phyloP scores from a whole-genome alignment of 192 early-diverging fungal genomes.

The Coemansia sp. region DNA sequence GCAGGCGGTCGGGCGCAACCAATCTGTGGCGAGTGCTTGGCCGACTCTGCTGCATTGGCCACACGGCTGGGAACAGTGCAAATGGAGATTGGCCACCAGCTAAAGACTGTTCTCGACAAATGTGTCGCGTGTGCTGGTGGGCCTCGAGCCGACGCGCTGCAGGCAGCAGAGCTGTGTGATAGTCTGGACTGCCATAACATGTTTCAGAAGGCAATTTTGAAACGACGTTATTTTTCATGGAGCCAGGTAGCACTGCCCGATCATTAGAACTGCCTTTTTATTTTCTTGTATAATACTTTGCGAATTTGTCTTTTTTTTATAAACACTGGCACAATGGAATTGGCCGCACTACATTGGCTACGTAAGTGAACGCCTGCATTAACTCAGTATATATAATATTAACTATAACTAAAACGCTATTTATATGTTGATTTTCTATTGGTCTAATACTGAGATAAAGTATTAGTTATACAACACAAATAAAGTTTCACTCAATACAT shows the following conservation, averaged over 20 bases:
- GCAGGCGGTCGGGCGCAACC: not conserved
- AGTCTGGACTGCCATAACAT: conserved; percentile 30
- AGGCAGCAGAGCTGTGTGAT: conserved; percentile 30
- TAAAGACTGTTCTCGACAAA: conserved; percentile 14
- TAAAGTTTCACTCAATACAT: not conserved
- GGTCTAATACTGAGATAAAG: too few relatives aligned
- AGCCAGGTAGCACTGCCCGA: not conserved
- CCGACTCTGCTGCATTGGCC: conserved; percentile 12
- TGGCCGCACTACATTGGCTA: conserved; percentile 13
- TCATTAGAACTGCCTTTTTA: not conserved
- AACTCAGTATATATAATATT: not conserved
- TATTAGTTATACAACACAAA: not conserved
- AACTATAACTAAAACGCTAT: too few relatives aligned
- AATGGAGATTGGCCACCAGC: conserved; percentile 3
- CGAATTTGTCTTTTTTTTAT: not conserved
- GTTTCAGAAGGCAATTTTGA: conserved; percentile 23
- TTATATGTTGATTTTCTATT: too few relatives aligned
- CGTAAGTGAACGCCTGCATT: conserved; percentile 3
- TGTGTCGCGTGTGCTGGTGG: conserved; percentile 33
- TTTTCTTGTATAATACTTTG: not conserved
- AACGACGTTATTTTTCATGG: conserved; percentile 25
- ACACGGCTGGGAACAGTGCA: conserved; percentile 13
- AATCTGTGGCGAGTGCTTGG: conserved; percentile 21
- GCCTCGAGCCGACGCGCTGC: conserved; percentile 27
- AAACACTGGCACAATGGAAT: not conserved